Evolutionary conservation across 2,329 filamentous ascomycete species (phyloP), one percentile per base, ranked within the genome.

Genomic region (Aspergillus eucalypticola): DNA sequence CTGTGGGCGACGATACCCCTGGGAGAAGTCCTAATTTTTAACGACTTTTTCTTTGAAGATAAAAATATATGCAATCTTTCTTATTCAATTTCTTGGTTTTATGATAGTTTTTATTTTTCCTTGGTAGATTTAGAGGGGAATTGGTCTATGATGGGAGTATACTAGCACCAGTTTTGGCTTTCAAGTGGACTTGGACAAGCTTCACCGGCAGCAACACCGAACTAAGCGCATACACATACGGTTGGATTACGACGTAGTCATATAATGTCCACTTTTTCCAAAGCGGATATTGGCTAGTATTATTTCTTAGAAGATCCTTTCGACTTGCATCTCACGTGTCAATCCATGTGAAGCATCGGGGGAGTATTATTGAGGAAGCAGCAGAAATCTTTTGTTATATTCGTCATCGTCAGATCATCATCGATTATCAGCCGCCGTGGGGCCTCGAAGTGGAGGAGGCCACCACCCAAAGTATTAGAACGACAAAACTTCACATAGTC

Each of bases 41-140:
- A 68, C 60, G 66, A 68, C 62, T 64, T 64, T 63, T 58, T 52
- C 60, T 63, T 59, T 63, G 52, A 62, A 63, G 62, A 63, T 53
- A 53, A 55, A 35, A 55, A 55, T 55, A 44, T 51, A 46, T 42
- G n/a, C 23, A 41, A 42, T 19, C 25, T 59, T 29, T 42, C 46
- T 46, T n/a, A n/a, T 29, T 19, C 41, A 10, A 11, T 11, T 19
- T 21, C 17, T 23, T 21, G n/a, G 10, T 44, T 19, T 19, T 11
- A 10, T 44, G 7, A 44, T 59, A 29, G 52, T 42, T 54, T 54
- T 49, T 5, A 41, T 23, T 29, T 55, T 25, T 21, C 56, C 46
- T 44, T 60, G 57, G 59, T 67, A 67, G 60, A 64, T 62, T 62
- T 66, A 67, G 65, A 58, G 54, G 25, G 27, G 15, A 50, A 17